Evolutionary conservation across 2,329 filamentous ascomycete species (phyloP).

Genomic region (Diatrype stigma): DNA sequence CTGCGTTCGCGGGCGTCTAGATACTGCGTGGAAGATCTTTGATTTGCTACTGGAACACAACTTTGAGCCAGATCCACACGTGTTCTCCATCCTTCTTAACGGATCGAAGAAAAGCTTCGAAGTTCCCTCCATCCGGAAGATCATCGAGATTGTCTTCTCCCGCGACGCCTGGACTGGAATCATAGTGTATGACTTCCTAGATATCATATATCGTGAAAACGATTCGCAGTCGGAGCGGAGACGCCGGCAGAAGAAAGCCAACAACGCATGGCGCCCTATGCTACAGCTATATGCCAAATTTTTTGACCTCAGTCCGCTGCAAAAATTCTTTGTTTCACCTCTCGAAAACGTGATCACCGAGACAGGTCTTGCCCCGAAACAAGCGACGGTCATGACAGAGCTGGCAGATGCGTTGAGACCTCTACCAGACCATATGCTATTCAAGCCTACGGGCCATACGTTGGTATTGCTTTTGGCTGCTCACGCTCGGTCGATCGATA

Average conservation of each 20-base stretch:
- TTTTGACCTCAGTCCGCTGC: slow-evolving; percentile 43
- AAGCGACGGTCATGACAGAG: slow-evolving; percentile 10
- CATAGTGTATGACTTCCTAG: slow-evolving; percentile 49
- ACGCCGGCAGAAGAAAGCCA: slow-evolving; percentile 28
- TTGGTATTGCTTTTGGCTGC: slow-evolving; percentile 24
- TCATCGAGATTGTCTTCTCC: slow-evolving; percentile 49
- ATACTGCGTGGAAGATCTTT: slow-evolving; percentile 62
- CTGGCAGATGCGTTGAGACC: slow-evolving; percentile 14
- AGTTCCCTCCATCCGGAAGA: slow-evolving; percentile 46
- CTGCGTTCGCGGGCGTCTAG: slow-evolving; percentile 57
- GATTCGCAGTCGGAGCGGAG: slow-evolving; percentile 32
- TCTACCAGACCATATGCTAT: slow-evolving; percentile 15
- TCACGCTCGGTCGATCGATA: slow-evolving; percentile 18
- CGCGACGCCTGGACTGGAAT: slow-evolving; percentile 43
- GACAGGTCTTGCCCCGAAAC: slow-evolving; percentile 1
- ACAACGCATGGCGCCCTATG: slow-evolving; percentile 42
- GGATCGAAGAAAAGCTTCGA: slow-evolving; percentile 61
- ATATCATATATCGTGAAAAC: slow-evolving; percentile 42
- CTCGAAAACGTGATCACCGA: slow-evolving; percentile 18
- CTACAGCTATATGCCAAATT: slow-evolving; percentile 44
- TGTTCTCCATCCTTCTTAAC: slow-evolving; percentile 66
- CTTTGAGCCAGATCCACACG: slow-evolving; percentile 59
- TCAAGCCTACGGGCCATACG: slow-evolving; percentile 22
- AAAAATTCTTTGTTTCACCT: slow-evolving; percentile 27
- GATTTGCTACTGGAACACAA: slow-evolving; percentile 56